A percentile compares a stretch with the other conserved stretches of the same genome.
Conservation (phyloP, 2,329 filamentous ascomycete genomes). For the Alternaria triticimaculans region DNA sequence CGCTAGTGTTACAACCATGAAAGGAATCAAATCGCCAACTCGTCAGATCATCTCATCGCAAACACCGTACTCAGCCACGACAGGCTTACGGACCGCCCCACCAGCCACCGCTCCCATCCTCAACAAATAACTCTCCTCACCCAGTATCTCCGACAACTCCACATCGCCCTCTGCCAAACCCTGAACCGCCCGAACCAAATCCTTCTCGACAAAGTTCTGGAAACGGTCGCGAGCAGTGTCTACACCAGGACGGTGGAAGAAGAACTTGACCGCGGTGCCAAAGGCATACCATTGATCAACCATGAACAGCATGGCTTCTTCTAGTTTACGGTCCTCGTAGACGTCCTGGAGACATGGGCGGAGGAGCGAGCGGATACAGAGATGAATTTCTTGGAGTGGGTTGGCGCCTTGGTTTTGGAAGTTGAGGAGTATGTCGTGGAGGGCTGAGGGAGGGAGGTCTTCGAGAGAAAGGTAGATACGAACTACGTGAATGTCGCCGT, state of each 20-base stretch:
- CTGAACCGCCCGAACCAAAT: neutral
- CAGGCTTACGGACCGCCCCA: neutral
- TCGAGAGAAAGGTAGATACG: constrained; percentile 1
- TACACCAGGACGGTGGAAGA: neutral
- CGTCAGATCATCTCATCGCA: neutral
- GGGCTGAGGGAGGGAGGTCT: neutral
- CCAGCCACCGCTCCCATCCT: neutral
- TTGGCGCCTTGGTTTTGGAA: neutral
- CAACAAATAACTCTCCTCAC: constrained; percentile 6
- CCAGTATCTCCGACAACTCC: constrained; percentile 5
- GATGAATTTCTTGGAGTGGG: neutral
- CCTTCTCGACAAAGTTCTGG: constrained; percentile 2
- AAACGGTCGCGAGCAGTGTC: neutral
- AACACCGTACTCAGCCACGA: neutral
- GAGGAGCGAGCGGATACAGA: constrained; percentile 9
- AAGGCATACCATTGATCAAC: neutral
- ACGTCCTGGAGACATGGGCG: constrained; percentile 8
- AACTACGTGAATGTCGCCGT: neutral
- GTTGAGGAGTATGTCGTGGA: neutral
- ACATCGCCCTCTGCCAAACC: neutral
- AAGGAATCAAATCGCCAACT: neutral
- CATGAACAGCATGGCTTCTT: neutral
- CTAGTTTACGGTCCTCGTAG: neutral
- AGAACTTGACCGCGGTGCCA: constrained; percentile 7
- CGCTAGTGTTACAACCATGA: neutral